Conservation (phyloP, 345 rosid genomes). For the Hibiscus trionum region DNA sequence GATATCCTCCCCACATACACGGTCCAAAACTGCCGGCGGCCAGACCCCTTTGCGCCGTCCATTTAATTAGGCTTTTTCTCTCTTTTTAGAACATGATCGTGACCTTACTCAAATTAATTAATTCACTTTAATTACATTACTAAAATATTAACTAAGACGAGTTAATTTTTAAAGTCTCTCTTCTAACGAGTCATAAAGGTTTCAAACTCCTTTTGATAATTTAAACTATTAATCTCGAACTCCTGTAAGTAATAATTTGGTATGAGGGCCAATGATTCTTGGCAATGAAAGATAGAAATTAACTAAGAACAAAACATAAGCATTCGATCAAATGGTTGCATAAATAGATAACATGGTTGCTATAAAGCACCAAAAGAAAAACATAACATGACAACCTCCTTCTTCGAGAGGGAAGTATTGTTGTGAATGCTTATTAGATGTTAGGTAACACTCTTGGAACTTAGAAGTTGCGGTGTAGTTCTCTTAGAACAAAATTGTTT, state of each 20-base stretch:
- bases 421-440: not conserved
- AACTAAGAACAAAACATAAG: not conserved
- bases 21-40: too few relatives aligned
- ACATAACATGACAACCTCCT: too few relatives aligned
- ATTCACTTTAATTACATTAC: not conserved
- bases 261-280: not conserved
- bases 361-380: too few relatives aligned
- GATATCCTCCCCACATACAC: too few relatives aligned
- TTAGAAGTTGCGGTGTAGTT: not conserved
- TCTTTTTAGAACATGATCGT: too few relatives aligned
- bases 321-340: not conserved
- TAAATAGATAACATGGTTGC: not conserved
- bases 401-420: too few relatives aligned
- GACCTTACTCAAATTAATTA: too few relatives aligned
- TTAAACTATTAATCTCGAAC: not conserved
- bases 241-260: not conserved
- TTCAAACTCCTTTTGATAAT: not conserved
- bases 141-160: too few relatives aligned
- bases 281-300: not conserved
- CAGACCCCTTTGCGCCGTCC: too few relatives aligned
- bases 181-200: not conserved
- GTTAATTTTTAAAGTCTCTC: too few relatives aligned
- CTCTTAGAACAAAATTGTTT: not conserved
- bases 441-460: not conserved
- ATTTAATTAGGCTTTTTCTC: too few relatives aligned